These are phyloP conservation scores for Escovopsis sp. DNA, from an alignment of 2,329 filamentous ascomycete species.

Conservation along the genomic window DNA sequence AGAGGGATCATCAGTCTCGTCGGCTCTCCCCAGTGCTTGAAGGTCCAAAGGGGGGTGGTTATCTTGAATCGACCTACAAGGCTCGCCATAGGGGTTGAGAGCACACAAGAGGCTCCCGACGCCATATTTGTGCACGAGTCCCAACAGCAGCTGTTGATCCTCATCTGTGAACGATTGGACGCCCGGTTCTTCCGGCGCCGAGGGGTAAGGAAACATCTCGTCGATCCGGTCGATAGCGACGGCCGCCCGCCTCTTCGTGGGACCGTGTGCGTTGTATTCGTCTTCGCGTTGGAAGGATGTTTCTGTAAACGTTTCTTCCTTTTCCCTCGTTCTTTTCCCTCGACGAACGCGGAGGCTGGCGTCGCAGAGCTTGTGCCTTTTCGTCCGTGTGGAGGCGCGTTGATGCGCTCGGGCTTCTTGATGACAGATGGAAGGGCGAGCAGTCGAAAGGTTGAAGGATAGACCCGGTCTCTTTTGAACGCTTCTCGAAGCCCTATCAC, in stretches of 20 bases:
- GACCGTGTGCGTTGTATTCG: too few relatives aligned
- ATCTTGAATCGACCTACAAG: conserved; percentile 21
- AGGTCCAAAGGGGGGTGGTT: too few relatives aligned
- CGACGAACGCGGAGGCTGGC: too few relatives aligned
- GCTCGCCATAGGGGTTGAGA: conserved; percentile 19
- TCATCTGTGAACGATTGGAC: conserved; percentile 22
- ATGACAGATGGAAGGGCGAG: conserved; percentile 5
- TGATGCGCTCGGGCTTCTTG: too few relatives aligned
- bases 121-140: conserved; percentile 23
- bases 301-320: too few relatives aligned
- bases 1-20: background rate
- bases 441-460: background rate
- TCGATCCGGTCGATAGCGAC: background rate
- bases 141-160: conserved; percentile 22
- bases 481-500: too few relatives aligned
- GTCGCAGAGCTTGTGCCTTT: too few relatives aligned
- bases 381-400: too few relatives aligned
- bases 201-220: conserved; percentile 20
- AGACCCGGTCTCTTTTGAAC: background rate
- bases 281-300: too few relatives aligned
- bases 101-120: conserved; percentile 22
- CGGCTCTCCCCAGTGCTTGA: too few relatives aligned
- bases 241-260: too few relatives aligned
- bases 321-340: too few relatives aligned
- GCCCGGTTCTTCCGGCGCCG: conserved; percentile 17